Evolutionary conservation across 257 asterid genomes (phyloP).

Genomic region (Verbena officinalis): DNA sequence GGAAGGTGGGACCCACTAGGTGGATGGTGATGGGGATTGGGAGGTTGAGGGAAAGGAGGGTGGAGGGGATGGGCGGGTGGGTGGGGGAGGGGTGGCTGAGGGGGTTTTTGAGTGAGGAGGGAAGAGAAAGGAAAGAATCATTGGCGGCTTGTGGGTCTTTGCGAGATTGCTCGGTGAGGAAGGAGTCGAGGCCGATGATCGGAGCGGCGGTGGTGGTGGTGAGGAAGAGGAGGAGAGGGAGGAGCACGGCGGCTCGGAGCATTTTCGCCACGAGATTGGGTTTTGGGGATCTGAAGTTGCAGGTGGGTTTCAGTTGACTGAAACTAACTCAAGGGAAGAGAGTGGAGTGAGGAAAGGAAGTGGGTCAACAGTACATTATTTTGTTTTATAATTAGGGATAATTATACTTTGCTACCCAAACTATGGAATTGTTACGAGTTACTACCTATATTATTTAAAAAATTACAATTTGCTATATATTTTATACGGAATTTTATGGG

Average conservation of each 20-base stretch:
- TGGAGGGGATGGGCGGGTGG: slow-evolving; percentile 50
- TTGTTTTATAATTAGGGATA: no score
- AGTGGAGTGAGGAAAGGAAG: slow-evolving; percentile 16
- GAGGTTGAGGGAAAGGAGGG: slow-evolving; percentile 60
- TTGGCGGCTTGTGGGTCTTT: slow-evolving; percentile 69
- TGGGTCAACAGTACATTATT: no score
- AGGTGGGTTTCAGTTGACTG: slow-evolving; percentile 18
- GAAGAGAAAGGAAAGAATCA: slow-evolving; percentile 62
- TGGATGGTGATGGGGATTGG: slow-evolving; percentile 74
- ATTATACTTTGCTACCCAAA: no score
- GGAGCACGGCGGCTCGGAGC: slow-evolving; percentile 43
- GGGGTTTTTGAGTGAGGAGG: slow-evolving; percentile 58
- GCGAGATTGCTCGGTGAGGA: slow-evolving; percentile 63
- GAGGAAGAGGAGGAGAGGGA: slow-evolving; percentile 42
- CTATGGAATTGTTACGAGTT: no score
- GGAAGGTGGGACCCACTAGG: slow-evolving; percentile 75
- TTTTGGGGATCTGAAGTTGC: slow-evolving; percentile 18
- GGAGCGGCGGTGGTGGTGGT: slow-evolving; percentile 48
- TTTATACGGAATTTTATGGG: no score
- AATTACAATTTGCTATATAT: no score
- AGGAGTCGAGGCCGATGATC: slow-evolving; percentile 73
- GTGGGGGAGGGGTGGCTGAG: slow-evolving; percentile 47
- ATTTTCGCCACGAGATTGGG: slow-evolving; percentile 35
- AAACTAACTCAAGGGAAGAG: background rate
- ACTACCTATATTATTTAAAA: no score